Evolutionary conservation across 305 asterid species (phyloP), one percentile per base, ranked within the genome.

Genomic region (Solanum hybrid): DNA sequence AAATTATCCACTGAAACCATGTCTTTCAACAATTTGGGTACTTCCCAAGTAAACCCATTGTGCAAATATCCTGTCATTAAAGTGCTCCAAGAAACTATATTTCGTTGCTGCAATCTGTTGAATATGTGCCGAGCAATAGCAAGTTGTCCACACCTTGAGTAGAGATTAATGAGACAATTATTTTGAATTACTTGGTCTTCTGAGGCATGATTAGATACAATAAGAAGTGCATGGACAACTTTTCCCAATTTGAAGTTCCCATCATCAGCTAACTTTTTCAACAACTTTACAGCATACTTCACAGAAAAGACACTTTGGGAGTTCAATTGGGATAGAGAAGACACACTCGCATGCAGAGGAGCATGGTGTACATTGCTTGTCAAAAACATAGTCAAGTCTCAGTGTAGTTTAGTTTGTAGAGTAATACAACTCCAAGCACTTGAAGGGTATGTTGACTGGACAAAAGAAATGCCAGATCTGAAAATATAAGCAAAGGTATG

Each of bases 51-150:
- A 83, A 39, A 45, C 37, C 97, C 97, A 22, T 90, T 91, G 27
- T 92, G 95, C 89, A 92, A 93, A 91, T 94, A 95, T 72, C 96
- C 96, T 22, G 96, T 91, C 98, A 97, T 95, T 91, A 97, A 87
- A 79, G 93, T 91, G 9, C 97, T 92, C 97, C 97, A 96, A 3
- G 98, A 92, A 57, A 94, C 98, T 32, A 96, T 72, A 83, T 94
- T 96, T 90, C 91, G 92, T 92, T 93, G 91, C 3, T 89, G 94
- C 98, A 95, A 96, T 94, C 89, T 90, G 88, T 94, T 98, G 88
- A 97, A 97, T 92, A 96, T 82, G 26, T 68, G 88, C 91, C 95
- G 98, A 1, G 98, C 97, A 37, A 91, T 87, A 9, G 91, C 86
- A 26, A 93, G 61, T 88, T 95, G 95, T 7, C 96, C 94, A 61